A percentile compares a stretch with the other conserved stretches of the same genome.
phyloP scores from a whole-genome alignment of 202 grass and related monocot species.

The Elaeis oleifera region DNA sequence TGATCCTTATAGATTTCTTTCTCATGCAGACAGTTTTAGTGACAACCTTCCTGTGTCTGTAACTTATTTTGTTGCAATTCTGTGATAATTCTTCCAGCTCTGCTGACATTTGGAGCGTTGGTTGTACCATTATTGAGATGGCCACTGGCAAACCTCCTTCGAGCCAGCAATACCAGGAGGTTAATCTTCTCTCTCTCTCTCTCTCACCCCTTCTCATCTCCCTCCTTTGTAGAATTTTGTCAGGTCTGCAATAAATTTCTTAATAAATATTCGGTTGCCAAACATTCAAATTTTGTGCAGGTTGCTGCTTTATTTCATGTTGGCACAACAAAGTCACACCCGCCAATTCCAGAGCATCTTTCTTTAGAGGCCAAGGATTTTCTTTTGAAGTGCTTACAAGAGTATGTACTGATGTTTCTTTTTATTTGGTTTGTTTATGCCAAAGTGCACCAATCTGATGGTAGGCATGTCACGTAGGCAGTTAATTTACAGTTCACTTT shows the following conservation, averaged over 20 bases:
- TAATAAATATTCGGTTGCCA: too few species aligned
- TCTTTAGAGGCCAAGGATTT: conserved; percentile 90
- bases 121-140: conserved; percentile 99
- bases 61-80: conserved; percentile 22
- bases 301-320: conserved; percentile 96
- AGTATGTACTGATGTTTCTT: conserved; percentile 41
- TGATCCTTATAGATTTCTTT: too few species aligned
- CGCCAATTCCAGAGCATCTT: conserved; percentile 94
- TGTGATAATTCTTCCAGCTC: conserved; percentile 51
- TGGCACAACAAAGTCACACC: conserved; percentile 96
- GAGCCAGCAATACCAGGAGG: conserved; percentile 97
- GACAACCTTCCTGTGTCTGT: not conserved
- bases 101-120: conserved; percentile 98
- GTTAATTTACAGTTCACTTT: too few species aligned
- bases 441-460: too few species aligned
- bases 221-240: too few species aligned
- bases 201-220: too few species aligned
- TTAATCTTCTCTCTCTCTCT: not conserved
- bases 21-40: not conserved
- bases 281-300: conserved; percentile 31
- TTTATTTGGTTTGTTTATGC: too few species aligned
- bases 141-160: conserved; percentile 96
- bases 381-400: conserved; percentile 93
- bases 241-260: too few species aligned
- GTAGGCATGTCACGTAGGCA: too few species aligned